A percentile compares a stretch with the other conserved stretches of the same genome.
These are phyloP conservation scores for Ascoidea rubescens DNA, from an alignment of 805 yeast genomes.

Conservation along the genomic window DNA sequence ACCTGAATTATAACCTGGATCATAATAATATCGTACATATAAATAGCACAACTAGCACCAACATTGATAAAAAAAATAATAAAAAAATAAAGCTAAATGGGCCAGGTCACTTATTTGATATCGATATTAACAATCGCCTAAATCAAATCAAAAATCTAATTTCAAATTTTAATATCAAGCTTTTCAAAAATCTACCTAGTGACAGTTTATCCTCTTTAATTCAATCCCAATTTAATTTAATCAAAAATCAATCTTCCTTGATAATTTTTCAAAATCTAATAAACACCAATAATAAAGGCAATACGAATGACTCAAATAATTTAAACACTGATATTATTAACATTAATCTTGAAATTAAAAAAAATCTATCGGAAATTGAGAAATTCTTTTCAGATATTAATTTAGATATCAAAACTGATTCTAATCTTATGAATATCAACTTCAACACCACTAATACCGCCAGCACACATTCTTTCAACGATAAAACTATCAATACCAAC, in stretches of 20 bases:
- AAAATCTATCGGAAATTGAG: not conserved
- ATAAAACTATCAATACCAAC: not conserved
- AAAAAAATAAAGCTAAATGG: not conserved
- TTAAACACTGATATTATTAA: too few relatives aligned
- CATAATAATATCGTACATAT: too few relatives aligned
- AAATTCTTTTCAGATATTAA: too few relatives aligned
- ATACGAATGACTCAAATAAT: not conserved
- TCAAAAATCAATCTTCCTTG: not conserved
- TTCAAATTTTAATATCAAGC: not conserved
- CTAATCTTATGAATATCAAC: too few relatives aligned
- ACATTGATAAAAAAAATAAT: not conserved
- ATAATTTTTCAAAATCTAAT: slow-evolving; percentile 1
- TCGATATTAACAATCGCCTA: not conserved
- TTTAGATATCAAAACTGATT: too few relatives aligned
- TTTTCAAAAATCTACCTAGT: too few relatives aligned
- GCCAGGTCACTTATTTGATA: not conserved
- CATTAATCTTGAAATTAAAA: not conserved
- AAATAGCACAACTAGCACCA: not conserved
- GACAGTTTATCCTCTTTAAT: not conserved
- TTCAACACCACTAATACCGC: too few relatives aligned
- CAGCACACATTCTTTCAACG: not conserved
- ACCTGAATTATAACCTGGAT: too few relatives aligned
- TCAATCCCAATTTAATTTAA: not conserved
- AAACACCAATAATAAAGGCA: too few relatives aligned
- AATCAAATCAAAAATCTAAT: not conserved